phyloP scores from a whole-genome alignment of 176 grass and related monocot genomes.

The Lolium multiflorum region DNA sequence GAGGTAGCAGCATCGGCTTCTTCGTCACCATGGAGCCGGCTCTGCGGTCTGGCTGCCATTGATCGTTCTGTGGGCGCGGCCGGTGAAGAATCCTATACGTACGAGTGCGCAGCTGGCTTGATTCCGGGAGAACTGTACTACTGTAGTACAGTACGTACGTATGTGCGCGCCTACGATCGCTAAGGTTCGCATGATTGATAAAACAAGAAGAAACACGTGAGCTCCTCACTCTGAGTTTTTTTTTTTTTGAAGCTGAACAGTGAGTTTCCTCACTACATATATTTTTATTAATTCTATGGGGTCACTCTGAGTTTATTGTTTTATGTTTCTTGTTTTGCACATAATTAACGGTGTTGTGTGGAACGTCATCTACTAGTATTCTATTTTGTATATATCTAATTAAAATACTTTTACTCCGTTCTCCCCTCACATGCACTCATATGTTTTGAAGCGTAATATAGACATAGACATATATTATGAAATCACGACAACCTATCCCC shows the following conservation, averaged over 20 bases:
- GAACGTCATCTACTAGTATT: neutral
- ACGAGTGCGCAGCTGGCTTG: neutral
- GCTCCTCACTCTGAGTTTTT: slow-evolving; percentile 21
- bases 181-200: slow-evolving; percentile 70
- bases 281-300: too few species aligned
- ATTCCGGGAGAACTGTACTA: neutral
- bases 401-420: neutral
- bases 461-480: too few species aligned
- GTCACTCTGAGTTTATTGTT: too few species aligned
- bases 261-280: neutral
- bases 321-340: too few species aligned
- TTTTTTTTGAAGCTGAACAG: neutral
- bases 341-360: too few species aligned
- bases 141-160: too few species aligned
- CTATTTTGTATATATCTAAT: neutral
- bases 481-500: neutral
- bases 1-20: neutral
- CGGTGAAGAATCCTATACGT: slow-evolving; percentile 40
- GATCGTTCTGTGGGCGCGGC: slow-evolving; percentile 43
- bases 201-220: slow-evolving; percentile 55
- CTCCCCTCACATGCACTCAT: neutral
- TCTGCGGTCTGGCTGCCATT: neutral
- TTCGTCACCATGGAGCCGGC: neutral
- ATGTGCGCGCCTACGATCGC: neutral
- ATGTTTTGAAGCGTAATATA: neutral